Base-by-base conservation (phyloP, 2,329 filamentous ascomycete genomes). In the Fusarium sp. region DNA sequence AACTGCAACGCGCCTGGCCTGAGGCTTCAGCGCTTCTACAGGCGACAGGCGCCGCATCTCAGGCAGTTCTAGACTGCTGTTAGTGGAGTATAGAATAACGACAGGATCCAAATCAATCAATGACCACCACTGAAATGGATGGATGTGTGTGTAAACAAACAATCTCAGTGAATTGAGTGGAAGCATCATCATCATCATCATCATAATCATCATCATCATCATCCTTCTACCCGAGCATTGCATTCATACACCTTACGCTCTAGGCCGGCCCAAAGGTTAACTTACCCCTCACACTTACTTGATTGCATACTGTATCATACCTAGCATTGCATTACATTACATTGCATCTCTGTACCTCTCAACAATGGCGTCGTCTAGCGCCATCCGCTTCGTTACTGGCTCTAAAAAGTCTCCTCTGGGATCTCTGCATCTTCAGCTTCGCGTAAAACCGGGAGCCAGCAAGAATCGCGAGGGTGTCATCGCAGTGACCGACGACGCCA, bases 401-500 rank as follows among this genome's bases (percentile, higher is more conserved):
- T 78, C 83, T 49, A 83, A 82, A 51, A 86, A 84, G 60, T 80
- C 83, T 1, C 73, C 79, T 30, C 62, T 78, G 6, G 81, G 79
- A 26, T 82, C 79, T 3, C 76, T 93, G 18, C 86, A 89, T 55
- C 79, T 93, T 33, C 83, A 85, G 28, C 92, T 91, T 75, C 88
- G 86, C 69, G 86, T 93, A 58, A 92, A 91, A 65, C 88, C 91
- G 0, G 88, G 89, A 5, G 86, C 87, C 13, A 88, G 83, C 75
- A 87, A 86, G 30, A 82, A 82, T 26, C 85, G 89, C 34, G 85
- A 91, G 70, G 90, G 90, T 15, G 82, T 93, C 44, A 74, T 80
- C 4, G 81, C 82, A 1, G 77, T 93, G 6, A 84, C 84, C 0
- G 83, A 88, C 26, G 83, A 86, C 8, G 80, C 80, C 3, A 83